A percentile compares a stretch with the other conserved stretches of the same genome.
Evolutionary conservation across 768 basidiomycete genomes (phyloP).

Genomic region (Boletus rubropictus): DNA sequence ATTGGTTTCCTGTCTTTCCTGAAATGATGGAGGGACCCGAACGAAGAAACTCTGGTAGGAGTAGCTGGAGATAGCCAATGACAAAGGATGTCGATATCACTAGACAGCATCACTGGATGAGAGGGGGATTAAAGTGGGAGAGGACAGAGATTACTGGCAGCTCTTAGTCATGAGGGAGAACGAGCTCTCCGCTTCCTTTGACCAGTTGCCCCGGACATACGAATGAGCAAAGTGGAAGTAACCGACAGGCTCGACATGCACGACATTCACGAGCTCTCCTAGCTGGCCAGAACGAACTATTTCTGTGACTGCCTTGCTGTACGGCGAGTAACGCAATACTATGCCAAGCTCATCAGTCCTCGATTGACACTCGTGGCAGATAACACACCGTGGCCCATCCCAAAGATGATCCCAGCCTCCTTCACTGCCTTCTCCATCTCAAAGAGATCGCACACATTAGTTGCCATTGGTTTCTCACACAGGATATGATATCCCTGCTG

Average conservation of each 20-base stretch:
- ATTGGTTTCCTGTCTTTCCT: constrained; percentile 64
- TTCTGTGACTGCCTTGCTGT: constrained; percentile 62
- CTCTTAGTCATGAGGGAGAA: constrained; percentile 88
- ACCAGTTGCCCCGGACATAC: constrained; percentile 82
- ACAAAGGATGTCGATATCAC: constrained; percentile 81
- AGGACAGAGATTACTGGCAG: constrained; percentile 61
- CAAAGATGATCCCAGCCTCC: constrained; percentile 70
- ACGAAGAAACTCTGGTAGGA: constrained; percentile 72
- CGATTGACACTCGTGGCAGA: background rate
- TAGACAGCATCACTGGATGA: constrained; percentile 25
- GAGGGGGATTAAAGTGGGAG: background rate
- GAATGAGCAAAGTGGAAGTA: constrained; percentile 89
- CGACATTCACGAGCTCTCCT: constrained; percentile 75
- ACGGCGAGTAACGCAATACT: constrained; percentile 89
- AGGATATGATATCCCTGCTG: constrained; percentile 82
- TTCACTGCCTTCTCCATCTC: constrained; percentile 69
- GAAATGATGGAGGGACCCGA: constrained; percentile 83
- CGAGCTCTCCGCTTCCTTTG: constrained; percentile 57
- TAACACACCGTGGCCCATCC: constrained; percentile 72
- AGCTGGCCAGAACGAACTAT: constrained; percentile 65
- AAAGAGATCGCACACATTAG: constrained; percentile 63
- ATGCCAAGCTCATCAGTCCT: background rate
- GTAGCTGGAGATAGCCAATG: constrained; percentile 65
- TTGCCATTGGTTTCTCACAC: constrained; percentile 93
- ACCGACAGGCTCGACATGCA: constrained; percentile 82